Evolutionary conservation across 768 basidiomycete genomes (phyloP).

Genomic region (Leccinum boreale): DNA sequence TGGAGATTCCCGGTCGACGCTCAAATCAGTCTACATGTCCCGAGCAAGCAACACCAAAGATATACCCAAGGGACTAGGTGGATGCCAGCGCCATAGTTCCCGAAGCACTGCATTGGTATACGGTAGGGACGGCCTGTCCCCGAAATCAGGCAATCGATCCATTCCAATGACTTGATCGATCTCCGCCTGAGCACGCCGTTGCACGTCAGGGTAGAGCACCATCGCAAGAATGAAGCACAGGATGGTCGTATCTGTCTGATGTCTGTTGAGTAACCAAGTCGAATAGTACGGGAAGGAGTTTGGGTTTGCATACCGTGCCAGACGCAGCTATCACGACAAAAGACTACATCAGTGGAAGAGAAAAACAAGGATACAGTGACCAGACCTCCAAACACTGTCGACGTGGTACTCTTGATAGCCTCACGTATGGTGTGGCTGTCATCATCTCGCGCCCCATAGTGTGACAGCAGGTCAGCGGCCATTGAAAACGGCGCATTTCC

Average conservation of each 20-base stretch:
- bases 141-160: conserved; percentile 23
- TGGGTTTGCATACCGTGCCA: not conserved
- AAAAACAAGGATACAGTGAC: not conserved
- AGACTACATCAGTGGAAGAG: not conserved
- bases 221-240: conserved; percentile 26
- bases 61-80: conserved; percentile 8
- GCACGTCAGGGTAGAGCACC: conserved; percentile 25
- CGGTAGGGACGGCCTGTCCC: conserved; percentile 23
- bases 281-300: not conserved
- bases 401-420: not conserved
- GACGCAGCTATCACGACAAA: not conserved
- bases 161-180: conserved; percentile 23
- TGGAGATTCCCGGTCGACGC: not conserved
- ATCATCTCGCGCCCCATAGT: not conserved
- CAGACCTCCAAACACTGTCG: conserved; percentile 5
- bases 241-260: conserved; percentile 14
- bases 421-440: not conserved
- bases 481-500: conserved; percentile 1
- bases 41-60: not conserved
- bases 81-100: conserved; percentile 25
- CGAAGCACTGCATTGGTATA: conserved; percentile 25
- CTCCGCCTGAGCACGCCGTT: conserved; percentile 24
- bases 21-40: not conserved
- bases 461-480: not conserved
- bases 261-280: not conserved